Conservation (phyloP, 352 stramenopile genomes). For the Globisporangium echinulatum region DNA sequence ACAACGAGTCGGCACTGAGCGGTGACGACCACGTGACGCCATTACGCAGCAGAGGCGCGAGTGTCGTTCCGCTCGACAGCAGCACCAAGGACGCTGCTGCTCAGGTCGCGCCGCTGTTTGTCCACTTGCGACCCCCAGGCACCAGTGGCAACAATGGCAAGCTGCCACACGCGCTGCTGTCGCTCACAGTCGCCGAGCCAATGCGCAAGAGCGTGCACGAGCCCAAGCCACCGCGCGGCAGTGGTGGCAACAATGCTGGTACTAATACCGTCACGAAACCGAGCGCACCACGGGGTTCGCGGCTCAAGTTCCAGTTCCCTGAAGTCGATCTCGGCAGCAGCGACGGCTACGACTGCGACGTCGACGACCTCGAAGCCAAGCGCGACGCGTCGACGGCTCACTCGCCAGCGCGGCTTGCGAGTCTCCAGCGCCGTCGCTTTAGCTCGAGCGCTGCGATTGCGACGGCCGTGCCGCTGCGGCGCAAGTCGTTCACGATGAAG, state of each 20-base stretch:
- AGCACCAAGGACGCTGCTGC: neutral
- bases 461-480: conserved; percentile 32
- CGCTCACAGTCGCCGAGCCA: conserved; percentile 22
- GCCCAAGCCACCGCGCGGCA: conserved; percentile 30
- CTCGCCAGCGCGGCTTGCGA: neutral
- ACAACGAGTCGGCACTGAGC: conserved; percentile 1
- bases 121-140: neutral
- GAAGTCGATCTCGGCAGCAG: conserved; percentile 33
- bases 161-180: conserved; percentile 10
- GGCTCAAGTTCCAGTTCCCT: conserved; percentile 59
- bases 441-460: conserved; percentile 32
- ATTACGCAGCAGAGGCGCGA: neutral
- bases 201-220: conserved; percentile 34
- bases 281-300: conserved; percentile 12
- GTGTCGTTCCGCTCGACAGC: neutral
- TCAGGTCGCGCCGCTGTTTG: neutral
- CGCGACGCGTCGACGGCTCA: no score
- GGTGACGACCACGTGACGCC: conserved; percentile 1
- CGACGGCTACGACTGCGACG: conserved; percentile 10
- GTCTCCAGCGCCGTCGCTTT: conserved; percentile 17
- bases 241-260: conserved; percentile 7
- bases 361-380: neutral
- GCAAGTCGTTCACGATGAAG: conserved; percentile 68
- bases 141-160: neutral
- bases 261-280: neutral